A percentile compares a stretch with the other conserved stretches of the same genome.
Evolutionary conservation across 352 stramenopile species (phyloP).

Genomic region (Pythium rishiriense): DNA sequence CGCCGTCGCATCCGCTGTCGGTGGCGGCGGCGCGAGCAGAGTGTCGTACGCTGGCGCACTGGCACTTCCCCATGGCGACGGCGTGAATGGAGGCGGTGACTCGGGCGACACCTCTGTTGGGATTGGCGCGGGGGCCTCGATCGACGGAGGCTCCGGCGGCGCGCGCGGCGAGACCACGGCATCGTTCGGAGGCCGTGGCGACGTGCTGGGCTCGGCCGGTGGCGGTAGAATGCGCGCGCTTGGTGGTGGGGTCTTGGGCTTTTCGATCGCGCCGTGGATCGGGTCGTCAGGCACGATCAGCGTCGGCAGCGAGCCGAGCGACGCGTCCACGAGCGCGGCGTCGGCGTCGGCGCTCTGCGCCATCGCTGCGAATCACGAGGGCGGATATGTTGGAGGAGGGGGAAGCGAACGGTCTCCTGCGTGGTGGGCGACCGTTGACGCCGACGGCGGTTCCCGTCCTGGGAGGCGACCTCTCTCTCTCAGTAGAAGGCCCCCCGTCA

Average conservation of each 20-base stretch:
- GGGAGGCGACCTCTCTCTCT: too few species aligned
- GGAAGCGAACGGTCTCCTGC: too few species aligned
- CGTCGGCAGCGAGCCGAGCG: slow-evolving; percentile 49
- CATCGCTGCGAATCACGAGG: slow-evolving; percentile 8
- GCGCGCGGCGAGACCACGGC: slow-evolving; percentile 2
- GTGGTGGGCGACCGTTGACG: too few species aligned
- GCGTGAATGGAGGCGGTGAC: neutral
- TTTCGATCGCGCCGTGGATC: slow-evolving; percentile 60
- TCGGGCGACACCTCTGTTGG: too few species aligned
- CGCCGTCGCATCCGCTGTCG: neutral
- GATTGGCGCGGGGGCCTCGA: neutral
- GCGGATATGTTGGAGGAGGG: too few species aligned
- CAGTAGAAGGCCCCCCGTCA: too few species aligned
- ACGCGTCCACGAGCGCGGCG: slow-evolving; percentile 22
- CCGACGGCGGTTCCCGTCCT: too few species aligned
- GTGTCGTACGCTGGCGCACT: neutral
- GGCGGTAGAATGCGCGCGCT: slow-evolving; percentile 3
- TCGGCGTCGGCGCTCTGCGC: slow-evolving; percentile 8
- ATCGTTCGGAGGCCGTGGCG: neutral
- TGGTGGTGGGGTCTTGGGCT: slow-evolving; percentile 46
- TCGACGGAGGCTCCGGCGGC: neutral
- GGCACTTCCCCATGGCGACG: neutral
- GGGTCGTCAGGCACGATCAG: slow-evolving; percentile 75
- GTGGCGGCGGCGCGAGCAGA: neutral
- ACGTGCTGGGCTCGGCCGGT: neutral